Evolutionary conservation across 768 basidiomycete genomes (phyloP).

Genomic region (Vararia minispora): DNA sequence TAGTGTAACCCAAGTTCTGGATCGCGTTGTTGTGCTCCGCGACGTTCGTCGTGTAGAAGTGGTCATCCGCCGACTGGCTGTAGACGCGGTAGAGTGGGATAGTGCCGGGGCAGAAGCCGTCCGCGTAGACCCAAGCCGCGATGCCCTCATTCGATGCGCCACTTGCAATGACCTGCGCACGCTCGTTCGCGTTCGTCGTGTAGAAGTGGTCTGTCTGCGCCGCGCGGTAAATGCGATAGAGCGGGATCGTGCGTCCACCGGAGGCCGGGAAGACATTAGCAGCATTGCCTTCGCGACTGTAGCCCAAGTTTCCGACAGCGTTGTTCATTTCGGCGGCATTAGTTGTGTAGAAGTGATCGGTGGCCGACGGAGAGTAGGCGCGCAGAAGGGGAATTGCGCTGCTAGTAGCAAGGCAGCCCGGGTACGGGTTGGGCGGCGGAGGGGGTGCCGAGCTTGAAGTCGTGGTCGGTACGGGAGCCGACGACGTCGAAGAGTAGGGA

Average conservation of each 20-base stretch:
- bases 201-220: constrained; percentile 13
- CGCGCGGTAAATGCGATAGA: constrained; percentile 10
- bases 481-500: too few relatives aligned
- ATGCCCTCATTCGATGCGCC: constrained; percentile 9
- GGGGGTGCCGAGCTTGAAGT: too few relatives aligned
- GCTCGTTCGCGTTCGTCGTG: constrained; percentile 6
- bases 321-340: constrained; percentile 2
- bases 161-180: not conserved
- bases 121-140: constrained; percentile 4
- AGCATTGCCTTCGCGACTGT: constrained; percentile 3
- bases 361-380: not conserved
- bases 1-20: constrained; percentile 3
- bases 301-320: constrained; percentile 7
- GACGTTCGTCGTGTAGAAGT: constrained; percentile 15
- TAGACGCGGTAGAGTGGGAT: constrained; percentile 15
- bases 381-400: constrained; percentile 11
- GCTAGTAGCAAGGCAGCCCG: too few relatives aligned
- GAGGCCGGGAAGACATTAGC: constrained; percentile 1
- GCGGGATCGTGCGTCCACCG: not conserved
- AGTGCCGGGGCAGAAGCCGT: too few relatives aligned
- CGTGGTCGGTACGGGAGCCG: too few relatives aligned
- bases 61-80: constrained; percentile 7
- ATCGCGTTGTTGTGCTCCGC: constrained; percentile 10
- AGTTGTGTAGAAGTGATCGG: constrained; percentile 13
- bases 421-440: too few relatives aligned